Evolutionary conservation across 495 filamentous ascomycete species (phyloP).

Genomic region (Penicillium roqueforti): DNA sequence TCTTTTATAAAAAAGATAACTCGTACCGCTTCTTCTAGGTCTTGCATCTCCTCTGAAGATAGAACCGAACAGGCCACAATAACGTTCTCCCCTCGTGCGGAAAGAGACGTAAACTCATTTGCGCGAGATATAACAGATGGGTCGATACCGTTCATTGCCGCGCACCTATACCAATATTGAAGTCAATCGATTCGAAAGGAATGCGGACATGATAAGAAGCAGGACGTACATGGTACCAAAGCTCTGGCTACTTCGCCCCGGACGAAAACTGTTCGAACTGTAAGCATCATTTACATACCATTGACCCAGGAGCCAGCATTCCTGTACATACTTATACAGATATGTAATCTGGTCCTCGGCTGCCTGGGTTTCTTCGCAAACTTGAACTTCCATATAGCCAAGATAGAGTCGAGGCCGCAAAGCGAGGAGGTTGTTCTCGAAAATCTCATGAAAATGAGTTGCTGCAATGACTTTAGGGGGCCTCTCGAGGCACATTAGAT

Average conservation of each 20-base stretch:
- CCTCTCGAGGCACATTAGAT: conserved; percentile 60
- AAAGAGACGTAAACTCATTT: conserved; percentile 64
- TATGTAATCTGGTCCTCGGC: conserved; percentile 79
- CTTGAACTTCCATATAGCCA: conserved; percentile 82
- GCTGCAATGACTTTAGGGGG: conserved; percentile 79
- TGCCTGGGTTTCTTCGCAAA: conserved; percentile 56
- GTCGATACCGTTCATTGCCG: conserved; percentile 77
- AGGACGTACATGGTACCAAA: conserved; percentile 66
- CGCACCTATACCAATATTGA: conserved; percentile 60
- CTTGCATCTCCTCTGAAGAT: conserved; percentile 53
- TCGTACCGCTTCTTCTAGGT: conserved; percentile 59
- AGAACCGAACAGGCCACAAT: conserved; percentile 63
- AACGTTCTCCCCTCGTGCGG: conserved; percentile 70
- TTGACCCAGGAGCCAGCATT: not conserved
- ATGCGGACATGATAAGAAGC: too few species aligned
- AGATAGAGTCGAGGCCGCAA: conserved; percentile 58
- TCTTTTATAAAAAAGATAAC: not conserved
- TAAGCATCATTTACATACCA: conserved; percentile 8
- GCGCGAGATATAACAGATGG: conserved; percentile 69
- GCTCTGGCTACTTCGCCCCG: conserved; percentile 72
- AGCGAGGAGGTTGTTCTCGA: conserved; percentile 66
- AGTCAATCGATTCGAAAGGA: not conserved
- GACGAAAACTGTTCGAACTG: conserved; percentile 40
- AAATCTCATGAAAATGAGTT: conserved; percentile 95
- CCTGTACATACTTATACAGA: conserved; percentile 64